Percentiles rank a stretch among this genome's conserved stretches.
phyloP scores from a whole-genome alignment of 164 flowering plant species.

The Houttuynia cordata region DNA sequence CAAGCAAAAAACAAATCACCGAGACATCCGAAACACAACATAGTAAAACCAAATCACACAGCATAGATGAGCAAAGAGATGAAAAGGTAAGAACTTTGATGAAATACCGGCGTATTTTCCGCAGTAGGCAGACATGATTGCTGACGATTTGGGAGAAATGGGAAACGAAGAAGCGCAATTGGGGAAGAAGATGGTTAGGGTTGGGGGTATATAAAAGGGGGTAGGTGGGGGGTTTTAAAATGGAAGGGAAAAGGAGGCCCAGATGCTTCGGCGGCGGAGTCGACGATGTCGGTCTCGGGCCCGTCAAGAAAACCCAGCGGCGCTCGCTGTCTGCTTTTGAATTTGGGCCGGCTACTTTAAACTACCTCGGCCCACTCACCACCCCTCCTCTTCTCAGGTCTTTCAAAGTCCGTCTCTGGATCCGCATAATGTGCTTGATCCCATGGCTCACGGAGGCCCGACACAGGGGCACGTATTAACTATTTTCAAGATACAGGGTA shows the following conservation, averaged over 20 bases:
- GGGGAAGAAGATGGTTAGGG: not conserved
- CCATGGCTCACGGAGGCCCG: too few relatives aligned
- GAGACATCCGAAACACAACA: not conserved
- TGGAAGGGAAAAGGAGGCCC: not conserved
- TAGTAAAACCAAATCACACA: not conserved
- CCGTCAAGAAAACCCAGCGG: too few relatives aligned
- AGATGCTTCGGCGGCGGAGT: not conserved
- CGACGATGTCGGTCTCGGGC: not conserved
- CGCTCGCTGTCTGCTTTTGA: too few relatives aligned
- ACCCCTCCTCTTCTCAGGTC: too few relatives aligned
- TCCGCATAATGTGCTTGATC: too few relatives aligned
- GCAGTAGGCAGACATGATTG: not conserved
- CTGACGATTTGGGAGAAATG: not conserved
- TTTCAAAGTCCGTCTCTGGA: too few relatives aligned
- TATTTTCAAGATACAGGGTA: too few relatives aligned
- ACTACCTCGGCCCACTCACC: too few relatives aligned
- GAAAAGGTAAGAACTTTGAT: not conserved
- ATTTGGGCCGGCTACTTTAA: too few relatives aligned
- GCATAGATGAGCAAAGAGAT: too few relatives aligned
- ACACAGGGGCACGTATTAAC: too few relatives aligned
- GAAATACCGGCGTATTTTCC: not conserved
- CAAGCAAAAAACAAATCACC: too few relatives aligned
- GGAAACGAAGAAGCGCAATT: not conserved
- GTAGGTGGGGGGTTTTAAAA: not conserved
- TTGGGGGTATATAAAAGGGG: not conserved